Conservation (phyloP, 352 stramenopile genomes). For the Globisporangium apiculatum region DNA sequence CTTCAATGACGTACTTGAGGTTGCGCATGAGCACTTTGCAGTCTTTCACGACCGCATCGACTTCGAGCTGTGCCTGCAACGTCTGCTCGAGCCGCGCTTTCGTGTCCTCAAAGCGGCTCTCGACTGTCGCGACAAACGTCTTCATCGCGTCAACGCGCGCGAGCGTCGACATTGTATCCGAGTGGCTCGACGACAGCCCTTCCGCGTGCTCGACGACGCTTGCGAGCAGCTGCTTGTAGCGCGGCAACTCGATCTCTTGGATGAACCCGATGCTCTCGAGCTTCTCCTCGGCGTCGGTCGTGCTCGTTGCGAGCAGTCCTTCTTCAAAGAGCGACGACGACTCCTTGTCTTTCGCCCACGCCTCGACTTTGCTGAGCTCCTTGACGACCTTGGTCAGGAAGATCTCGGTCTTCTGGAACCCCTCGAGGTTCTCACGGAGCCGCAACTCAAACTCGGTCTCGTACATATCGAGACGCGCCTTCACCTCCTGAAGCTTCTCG, state of each 20-base stretch:
- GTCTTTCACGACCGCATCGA: conserved; percentile 83
- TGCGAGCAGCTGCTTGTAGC: conserved; percentile 73
- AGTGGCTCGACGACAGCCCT: conserved; percentile 60
- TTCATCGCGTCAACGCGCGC: conserved; percentile 70
- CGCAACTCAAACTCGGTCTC: conserved; percentile 71
- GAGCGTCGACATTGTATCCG: conserved; percentile 57
- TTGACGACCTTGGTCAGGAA: conserved; percentile 82
- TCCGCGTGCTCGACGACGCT: conserved; percentile 62
- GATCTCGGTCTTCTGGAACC: conserved; percentile 78
- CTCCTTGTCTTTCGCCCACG: conserved; percentile 78
- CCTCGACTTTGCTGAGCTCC: conserved; percentile 78
- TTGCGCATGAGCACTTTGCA: conserved; percentile 81
- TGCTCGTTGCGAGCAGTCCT: conserved; percentile 41
- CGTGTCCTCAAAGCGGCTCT: conserved; percentile 54
- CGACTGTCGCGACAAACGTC: conserved; percentile 68
- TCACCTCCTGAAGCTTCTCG: conserved; percentile 75
- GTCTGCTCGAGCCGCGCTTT: conserved; percentile 51
- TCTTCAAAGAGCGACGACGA: conserved; percentile 62
- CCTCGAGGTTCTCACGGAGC: conserved; percentile 65
- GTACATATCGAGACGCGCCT: conserved; percentile 53
- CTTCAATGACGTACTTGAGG: conserved; percentile 85
- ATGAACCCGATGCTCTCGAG: conserved; percentile 81
- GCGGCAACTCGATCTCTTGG: conserved; percentile 72
- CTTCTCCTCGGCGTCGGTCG: conserved; percentile 69
- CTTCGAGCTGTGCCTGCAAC: conserved; percentile 52